Evolutionary conservation across 2,329 filamentous ascomycete species (phyloP).

Genomic region (Calonectria pseudoturangicola): DNA sequence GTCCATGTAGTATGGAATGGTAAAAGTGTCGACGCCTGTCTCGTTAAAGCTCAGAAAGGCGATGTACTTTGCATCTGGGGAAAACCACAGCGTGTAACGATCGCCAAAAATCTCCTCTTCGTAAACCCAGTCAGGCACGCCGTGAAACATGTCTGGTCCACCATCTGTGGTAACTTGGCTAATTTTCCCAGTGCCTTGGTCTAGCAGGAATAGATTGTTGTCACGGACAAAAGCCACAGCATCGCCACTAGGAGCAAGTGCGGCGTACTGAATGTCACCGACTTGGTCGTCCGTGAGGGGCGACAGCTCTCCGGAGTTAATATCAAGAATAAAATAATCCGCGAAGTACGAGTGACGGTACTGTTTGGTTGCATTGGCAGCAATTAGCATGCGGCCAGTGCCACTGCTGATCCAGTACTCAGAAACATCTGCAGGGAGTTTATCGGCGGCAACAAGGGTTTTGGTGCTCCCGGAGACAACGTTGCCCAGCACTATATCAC

Average conservation of each 20-base stretch:
- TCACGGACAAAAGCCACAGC: constrained; percentile 80
- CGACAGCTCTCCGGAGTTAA: constrained; percentile 71
- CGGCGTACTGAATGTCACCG: constrained; percentile 81
- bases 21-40: constrained; percentile 80
- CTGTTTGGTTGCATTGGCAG: constrained; percentile 80
- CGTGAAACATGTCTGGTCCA: constrained; percentile 77
- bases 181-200: constrained; percentile 66
- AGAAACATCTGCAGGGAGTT: constrained; percentile 72
- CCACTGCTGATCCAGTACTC: constrained; percentile 79
- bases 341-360: constrained; percentile 82
- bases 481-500: constrained; percentile 76
- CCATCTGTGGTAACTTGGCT: constrained; percentile 76
- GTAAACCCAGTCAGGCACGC: constrained; percentile 87
- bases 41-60: constrained; percentile 93
- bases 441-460: constrained; percentile 74
- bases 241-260: constrained; percentile 74
- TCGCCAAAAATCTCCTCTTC: constrained; percentile 78
- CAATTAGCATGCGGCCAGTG: constrained; percentile 75
- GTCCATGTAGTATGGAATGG: constrained; percentile 80
- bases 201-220: constrained; percentile 76
- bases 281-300: constrained; percentile 75
- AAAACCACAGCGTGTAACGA: constrained; percentile 94
- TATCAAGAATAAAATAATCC: constrained; percentile 79
- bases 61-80: constrained; percentile 87
- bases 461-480: constrained; percentile 74